Conservation (phyloP, 73 alveolate genomes). For the Strombidium stylifer region DNA sequence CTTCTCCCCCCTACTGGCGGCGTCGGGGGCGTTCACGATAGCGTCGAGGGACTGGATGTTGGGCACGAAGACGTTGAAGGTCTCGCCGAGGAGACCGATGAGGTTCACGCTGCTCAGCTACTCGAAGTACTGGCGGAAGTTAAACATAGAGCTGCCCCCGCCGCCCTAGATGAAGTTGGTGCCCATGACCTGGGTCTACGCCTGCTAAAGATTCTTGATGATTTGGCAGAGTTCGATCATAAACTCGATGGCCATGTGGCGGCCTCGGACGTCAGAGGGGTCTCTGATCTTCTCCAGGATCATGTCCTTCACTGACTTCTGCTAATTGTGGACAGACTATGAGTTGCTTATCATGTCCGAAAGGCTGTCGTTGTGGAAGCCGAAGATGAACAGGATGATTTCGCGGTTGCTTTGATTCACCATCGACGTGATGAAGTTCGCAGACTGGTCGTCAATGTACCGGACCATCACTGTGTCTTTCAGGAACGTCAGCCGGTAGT, state of each 20-base stretch:
- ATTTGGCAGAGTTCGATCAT: no score
- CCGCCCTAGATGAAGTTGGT: no score
- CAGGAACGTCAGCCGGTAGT: slow-evolving; percentile 56
- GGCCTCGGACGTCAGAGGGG: no score
- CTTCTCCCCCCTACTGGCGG: not conserved
- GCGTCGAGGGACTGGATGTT: not conserved
- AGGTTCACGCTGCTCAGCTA: no score
- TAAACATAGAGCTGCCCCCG: no score
- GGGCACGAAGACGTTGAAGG: not conserved
- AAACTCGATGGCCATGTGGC: no score
- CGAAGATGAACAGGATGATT: slow-evolving; percentile 7
- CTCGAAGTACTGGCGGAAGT: no score
- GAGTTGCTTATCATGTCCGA: not conserved
- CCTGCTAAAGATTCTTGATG: no score
- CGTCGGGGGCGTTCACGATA: not conserved
- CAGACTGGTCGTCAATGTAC: slow-evolving; percentile 63
- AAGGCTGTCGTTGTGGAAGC: not conserved
- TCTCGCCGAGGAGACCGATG: slow-evolving; percentile 11
- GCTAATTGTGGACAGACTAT: not conserved
- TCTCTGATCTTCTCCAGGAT: no score
- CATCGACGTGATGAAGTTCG: no score
- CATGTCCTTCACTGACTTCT: not conserved
- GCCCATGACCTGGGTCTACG: no score
- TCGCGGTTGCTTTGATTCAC: no score
- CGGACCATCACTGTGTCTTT: slow-evolving; percentile 76